phyloP scores from a whole-genome alignment of 257 asterid species.

The Prunella vulgaris region DNA sequence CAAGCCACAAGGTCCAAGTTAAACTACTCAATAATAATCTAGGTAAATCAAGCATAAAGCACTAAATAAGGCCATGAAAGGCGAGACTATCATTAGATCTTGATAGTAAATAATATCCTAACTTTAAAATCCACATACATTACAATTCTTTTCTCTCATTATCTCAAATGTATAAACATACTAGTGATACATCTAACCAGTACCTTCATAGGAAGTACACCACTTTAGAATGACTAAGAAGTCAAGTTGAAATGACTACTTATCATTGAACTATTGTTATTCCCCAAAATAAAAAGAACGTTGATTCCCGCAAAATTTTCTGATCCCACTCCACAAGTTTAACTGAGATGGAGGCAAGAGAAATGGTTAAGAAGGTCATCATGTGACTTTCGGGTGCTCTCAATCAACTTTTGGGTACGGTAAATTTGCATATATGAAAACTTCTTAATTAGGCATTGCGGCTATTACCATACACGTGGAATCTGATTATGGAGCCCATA shows the following conservation, averaged over 20 bases:
- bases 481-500: not conserved
- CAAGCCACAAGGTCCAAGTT: not conserved
- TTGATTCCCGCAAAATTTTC: not conserved
- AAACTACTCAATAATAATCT: not conserved
- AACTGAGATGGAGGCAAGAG: no score
- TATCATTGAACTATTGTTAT: no score
- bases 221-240: no score
- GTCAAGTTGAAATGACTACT: no score
- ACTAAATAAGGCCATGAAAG: not conserved
- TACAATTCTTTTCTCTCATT: no score
- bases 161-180: no score
- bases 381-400: not conserved
- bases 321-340: not conserved
- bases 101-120: not conserved
- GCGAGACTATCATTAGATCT: not conserved
- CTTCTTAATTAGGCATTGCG: not conserved
- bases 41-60: conserved; percentile 1
- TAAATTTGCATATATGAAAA: not conserved
- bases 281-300: not conserved
- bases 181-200: no score
- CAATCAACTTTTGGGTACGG: not conserved
- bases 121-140: not conserved
- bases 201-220: no score
- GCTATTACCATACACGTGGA: not conserved
- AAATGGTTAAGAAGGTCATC: not conserved